Evolutionary conservation across 2,329 filamentous ascomycete species (phyloP), one percentile per base, ranked within the genome.

Genomic region (Tolypocladium cylindrosporum): DNA sequence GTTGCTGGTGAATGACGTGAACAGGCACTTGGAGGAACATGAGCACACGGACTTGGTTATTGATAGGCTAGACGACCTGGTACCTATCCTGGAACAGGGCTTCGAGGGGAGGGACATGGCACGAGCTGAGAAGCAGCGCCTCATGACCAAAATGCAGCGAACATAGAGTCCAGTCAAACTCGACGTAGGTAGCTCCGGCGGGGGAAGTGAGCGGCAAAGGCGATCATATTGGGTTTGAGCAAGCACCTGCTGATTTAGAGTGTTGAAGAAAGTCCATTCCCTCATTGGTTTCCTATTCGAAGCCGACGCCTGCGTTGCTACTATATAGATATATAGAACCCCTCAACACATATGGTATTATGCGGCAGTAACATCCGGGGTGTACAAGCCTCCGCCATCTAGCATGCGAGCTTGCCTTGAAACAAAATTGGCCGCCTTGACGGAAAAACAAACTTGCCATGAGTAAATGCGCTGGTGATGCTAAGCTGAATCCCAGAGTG

Each of bases 1-100:
- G n/a, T 69, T 97, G 68, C 77, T 99, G 51, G 80, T 88, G 19
- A 95, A 95, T 67, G 84, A 90, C n/a, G 86, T 81, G n/a, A 96
- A 96, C 68, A 72, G 71, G 57, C 79, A 87, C 62, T 69, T 96
- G 59, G 83, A 79, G 9, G 77, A 82, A 31, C 89, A 95, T 68
- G 81, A 85, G 62, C 83, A 91, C 70, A 95, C 90, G 0, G 90
- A 95, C 71, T 66, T 93, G 52, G 86, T 85, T 13, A 87, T 96
- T 55, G 71, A 74, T 61, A 79, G 82, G 42, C 70, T 96, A 60
- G 90, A 95, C 68, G 90, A 96, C 60, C 72, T 96, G 63, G 83
- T 94, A 56, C 78, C 76, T 11, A 78, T 96, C 9, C 74, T 96
- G 34, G 90, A 96, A 61, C 73, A 79, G 1, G 91, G 91, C 0